A percentile compares a stretch with the other conserved stretches of the same genome.
Conservation (phyloP, 2,329 filamentous ascomycete species). For the Talaromyces sp. region DNA sequence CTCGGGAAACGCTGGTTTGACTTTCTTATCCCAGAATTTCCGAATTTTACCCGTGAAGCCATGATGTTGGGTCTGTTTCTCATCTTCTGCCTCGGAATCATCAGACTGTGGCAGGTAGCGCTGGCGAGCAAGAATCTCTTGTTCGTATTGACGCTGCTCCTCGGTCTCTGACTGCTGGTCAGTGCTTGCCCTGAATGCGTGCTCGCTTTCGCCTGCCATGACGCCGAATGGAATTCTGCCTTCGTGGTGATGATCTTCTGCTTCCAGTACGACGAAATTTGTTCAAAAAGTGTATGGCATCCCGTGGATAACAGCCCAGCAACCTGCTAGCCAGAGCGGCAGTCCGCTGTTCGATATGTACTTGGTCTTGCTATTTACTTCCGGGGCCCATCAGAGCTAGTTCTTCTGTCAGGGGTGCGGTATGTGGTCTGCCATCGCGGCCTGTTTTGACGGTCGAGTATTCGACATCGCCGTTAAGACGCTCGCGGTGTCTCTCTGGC, state of each 20-base stretch:
- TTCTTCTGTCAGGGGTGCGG: neutral
- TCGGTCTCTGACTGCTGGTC: conserved; percentile 13
- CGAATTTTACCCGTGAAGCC: conserved; percentile 9
- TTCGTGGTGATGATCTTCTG: neutral
- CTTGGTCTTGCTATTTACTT: neutral
- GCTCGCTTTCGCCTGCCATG: neutral
- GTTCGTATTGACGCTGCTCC: conserved; percentile 18
- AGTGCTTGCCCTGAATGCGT: neutral
- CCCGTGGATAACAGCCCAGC: neutral
- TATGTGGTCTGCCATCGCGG: neutral
- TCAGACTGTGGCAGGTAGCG: conserved; percentile 4
- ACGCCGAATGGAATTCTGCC: neutral
- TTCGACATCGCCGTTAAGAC: neutral
- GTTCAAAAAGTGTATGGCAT: neutral
- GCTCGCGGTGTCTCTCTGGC: neutral
- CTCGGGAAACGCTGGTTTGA: conserved; percentile 20
- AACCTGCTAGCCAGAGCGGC: neutral
- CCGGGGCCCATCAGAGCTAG: neutral
- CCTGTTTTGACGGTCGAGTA: neutral
- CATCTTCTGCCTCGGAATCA: conserved; percentile 12
- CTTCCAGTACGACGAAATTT: neutral
- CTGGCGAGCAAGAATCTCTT: conserved; percentile 15
- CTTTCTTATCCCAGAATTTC: conserved; percentile 15
- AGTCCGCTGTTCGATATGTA: neutral
- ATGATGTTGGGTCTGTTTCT: neutral